These are phyloP conservation scores for Papiliotrema fonsecae DNA, from an alignment of 1,284 basidiomycete genomes.

Conservation along the genomic window DNA sequence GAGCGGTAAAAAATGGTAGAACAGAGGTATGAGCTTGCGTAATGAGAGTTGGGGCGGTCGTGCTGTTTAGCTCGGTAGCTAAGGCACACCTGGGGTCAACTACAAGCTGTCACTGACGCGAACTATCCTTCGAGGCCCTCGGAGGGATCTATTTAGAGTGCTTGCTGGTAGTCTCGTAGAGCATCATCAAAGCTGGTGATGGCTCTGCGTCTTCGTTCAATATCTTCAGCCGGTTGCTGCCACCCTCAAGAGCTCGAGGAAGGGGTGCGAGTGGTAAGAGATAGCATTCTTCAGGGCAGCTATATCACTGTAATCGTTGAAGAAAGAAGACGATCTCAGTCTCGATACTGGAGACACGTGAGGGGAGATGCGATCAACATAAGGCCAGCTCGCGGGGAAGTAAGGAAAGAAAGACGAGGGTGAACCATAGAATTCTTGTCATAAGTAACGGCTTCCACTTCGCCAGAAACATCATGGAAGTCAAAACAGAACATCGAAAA, in stretches of 20 bases:
- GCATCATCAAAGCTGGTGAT: no score
- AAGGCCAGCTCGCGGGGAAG: no score
- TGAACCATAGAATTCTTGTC: no score
- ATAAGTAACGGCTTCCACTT: background rate
- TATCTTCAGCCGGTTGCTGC: no score
- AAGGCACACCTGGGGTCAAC: conserved; percentile 24
- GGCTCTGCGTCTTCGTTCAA: no score
- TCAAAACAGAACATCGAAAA: background rate
- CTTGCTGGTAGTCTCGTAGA: conserved; percentile 29
- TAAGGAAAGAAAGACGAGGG: no score
- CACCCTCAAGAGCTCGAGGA: conserved; percentile 35
- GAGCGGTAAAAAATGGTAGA: conserved; percentile 27
- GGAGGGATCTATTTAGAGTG: conserved; percentile 35
- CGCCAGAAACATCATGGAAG: background rate
- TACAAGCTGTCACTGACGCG: conserved; percentile 1
- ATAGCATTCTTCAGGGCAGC: no score
- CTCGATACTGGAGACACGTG: no score
- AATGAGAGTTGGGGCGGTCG: conserved; percentile 17
- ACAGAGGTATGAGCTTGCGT: conserved; percentile 29
- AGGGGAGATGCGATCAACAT: no score
- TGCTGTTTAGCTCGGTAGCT: conserved; percentile 7
- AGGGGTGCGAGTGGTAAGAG: no score
- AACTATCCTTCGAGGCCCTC: conserved; percentile 32
- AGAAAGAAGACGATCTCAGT: no score
- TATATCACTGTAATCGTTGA: no score